Evolutionary conservation across 225 moss, liverwort and hornwort species (phyloP).

Genomic region (Thuidium tamariscinum): DNA sequence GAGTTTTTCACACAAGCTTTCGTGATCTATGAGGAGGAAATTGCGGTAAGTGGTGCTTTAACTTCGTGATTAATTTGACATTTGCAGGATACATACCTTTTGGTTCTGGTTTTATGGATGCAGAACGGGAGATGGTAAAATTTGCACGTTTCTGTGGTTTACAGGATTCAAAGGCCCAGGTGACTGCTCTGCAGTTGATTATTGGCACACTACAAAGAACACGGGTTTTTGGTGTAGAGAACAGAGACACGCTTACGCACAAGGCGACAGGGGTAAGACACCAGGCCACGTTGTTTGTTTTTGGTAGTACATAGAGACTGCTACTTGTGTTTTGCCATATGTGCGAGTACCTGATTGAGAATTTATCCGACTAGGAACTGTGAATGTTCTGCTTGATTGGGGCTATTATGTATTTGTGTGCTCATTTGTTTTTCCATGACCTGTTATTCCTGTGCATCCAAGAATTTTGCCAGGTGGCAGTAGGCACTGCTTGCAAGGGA

Average conservation of each 20-base stretch:
- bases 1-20: constrained; percentile 99
- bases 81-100: background rate
- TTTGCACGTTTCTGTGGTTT: background rate
- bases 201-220: constrained; percentile 90
- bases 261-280: constrained; percentile 90
- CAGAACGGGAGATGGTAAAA: background rate
- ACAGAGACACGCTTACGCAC: constrained; percentile 95
- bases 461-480: background rate
- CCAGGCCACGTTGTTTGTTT: background rate
- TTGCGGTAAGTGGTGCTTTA: constrained; percentile 44
- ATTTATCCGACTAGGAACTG: background rate
- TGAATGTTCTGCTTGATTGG: background rate
- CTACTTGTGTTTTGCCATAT: background rate
- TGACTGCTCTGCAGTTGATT: constrained; percentile 82
- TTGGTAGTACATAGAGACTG: background rate
- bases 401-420: background rate
- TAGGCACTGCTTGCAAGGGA: background rate
- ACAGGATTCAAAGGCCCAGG: constrained; percentile 97
- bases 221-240: constrained; percentile 92
- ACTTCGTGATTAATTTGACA: background rate
- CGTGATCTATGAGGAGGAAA: constrained; percentile 94
- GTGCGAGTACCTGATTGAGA: background rate
- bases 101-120: background rate
- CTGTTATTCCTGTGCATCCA: background rate
- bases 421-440: background rate